Evolutionary conservation across 2,329 filamentous ascomycete species (phyloP).

Genomic region (Aschersonia sp.): DNA sequence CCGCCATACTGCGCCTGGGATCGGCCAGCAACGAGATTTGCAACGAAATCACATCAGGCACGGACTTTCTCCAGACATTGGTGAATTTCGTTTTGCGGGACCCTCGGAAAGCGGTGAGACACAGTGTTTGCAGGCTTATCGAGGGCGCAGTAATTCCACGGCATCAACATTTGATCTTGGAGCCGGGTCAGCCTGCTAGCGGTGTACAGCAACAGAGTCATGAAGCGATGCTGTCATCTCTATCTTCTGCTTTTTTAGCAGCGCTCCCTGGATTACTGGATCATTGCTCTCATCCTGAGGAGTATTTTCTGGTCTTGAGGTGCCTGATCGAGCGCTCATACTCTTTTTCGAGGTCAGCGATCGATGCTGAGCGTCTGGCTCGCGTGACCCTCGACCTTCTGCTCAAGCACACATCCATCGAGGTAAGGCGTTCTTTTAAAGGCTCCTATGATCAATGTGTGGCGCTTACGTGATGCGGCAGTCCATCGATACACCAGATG

Average conservation of each 20-base stretch:
- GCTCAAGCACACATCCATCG: conserved; percentile 23
- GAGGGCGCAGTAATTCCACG: conserved; percentile 12
- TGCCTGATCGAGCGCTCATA: conserved; percentile 1
- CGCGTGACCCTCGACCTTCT: conserved; percentile 17
- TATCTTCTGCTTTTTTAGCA: conserved; percentile 17
- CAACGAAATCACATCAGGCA: conserved; percentile 10
- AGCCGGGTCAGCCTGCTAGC: not conserved
- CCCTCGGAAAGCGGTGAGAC: conserved; percentile 12
- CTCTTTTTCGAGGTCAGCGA: conserved; percentile 10
- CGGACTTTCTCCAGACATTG: conserved; percentile 9
- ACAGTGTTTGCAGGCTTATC: conserved; percentile 17
- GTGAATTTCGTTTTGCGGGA: conserved; percentile 14
- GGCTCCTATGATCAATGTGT: not conserved
- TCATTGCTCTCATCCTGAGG: conserved; percentile 23
- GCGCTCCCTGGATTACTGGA: conserved; percentile 17
- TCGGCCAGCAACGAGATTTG: conserved; percentile 14
- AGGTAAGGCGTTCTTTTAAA: conserved; percentile 15
- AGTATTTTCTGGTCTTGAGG: conserved; percentile 27
- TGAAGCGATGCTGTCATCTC: conserved; percentile 9
- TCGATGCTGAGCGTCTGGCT: conserved; percentile 15
- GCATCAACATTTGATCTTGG: conserved; percentile 1
- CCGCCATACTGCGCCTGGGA: conserved; percentile 15
- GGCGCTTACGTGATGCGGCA: conserved; percentile 4
- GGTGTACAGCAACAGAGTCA: not conserved
- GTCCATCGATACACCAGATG: conserved; percentile 12